Evolutionary conservation across 2,329 filamentous ascomycete genomes (phyloP).

Genomic region (Fusarium sp.): DNA sequence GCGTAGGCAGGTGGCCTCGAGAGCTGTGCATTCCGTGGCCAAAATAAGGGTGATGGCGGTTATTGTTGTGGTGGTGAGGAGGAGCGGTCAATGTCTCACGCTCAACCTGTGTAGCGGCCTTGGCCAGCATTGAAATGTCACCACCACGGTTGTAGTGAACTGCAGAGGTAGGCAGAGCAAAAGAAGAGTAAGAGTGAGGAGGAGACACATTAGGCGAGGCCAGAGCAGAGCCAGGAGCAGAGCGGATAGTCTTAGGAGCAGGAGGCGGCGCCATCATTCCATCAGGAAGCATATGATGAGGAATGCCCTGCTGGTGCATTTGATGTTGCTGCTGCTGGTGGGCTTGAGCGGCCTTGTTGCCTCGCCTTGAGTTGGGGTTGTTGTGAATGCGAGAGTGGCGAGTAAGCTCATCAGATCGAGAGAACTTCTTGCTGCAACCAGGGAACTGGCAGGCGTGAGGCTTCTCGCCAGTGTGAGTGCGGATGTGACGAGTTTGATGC

Average conservation of each 20-base stretch:
- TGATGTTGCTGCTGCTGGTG: slow-evolving; percentile 53
- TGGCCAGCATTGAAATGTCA: slow-evolving; percentile 71
- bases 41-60: slow-evolving; percentile 67
- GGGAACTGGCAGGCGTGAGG: slow-evolving; percentile 96
- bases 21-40: slow-evolving; percentile 60
- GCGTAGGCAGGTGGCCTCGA: slow-evolving; percentile 75
- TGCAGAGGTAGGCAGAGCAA: slow-evolving; percentile 63
- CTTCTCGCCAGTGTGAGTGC: slow-evolving; percentile 98
- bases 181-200: slow-evolving; percentile 87
- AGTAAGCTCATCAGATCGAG: slow-evolving; percentile 94
- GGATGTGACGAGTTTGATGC: slow-evolving; percentile 91
- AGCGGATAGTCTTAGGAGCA: slow-evolving; percentile 83
- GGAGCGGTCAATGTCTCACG: slow-evolving; percentile 63
- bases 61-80: slow-evolving; percentile 56
- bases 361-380: slow-evolving; percentile 95
- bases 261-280: slow-evolving; percentile 83
- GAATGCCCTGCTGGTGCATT: slow-evolving; percentile 54
- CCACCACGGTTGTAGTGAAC: slow-evolving; percentile 63
- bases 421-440: slow-evolving; percentile 97
- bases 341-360: slow-evolving; percentile 77
- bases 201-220: slow-evolving; percentile 97
- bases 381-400: slow-evolving; percentile 98
- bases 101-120: slow-evolving; percentile 71
- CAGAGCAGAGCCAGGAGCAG: slow-evolving; percentile 86
- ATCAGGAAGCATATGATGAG: slow-evolving; percentile 63